Evolutionary conservation across 148 eudicot species (phyloP).

Genomic region (Cornus controversa): DNA sequence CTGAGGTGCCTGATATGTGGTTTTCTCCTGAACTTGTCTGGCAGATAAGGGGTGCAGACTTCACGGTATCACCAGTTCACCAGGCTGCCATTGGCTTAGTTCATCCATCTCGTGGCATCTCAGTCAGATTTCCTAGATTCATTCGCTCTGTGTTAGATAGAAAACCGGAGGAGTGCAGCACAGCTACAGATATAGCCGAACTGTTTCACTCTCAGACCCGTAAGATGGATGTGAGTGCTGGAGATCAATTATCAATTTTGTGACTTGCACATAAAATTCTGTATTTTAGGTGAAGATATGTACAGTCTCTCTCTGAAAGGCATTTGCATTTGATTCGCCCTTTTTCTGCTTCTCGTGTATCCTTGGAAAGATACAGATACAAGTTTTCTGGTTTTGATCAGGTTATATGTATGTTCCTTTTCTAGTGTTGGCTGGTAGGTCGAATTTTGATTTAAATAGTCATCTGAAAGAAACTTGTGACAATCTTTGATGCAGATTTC

Average conservation of each 20-base stretch:
- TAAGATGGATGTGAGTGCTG: conserved; percentile 68
- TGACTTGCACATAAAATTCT: neutral
- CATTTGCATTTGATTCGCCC: neutral
- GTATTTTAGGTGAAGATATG: neutral
- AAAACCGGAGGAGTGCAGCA: conserved; percentile 84
- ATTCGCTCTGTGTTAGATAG: conserved; percentile 56
- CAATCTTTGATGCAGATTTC: too few species aligned
- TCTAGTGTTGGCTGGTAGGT: too few species aligned
- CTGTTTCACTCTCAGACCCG: conserved; percentile 87
- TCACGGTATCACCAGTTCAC: conserved; percentile 91
- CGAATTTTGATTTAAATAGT: too few species aligned
- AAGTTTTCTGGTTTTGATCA: too few species aligned
- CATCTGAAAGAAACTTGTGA: too few species aligned
- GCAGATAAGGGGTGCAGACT: conserved; percentile 93
- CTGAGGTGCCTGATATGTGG: conserved; percentile 85
- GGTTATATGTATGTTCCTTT: too few species aligned
- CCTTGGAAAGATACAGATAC: neutral
- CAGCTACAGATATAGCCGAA: conserved; percentile 68
- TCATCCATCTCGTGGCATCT: conserved; percentile 85
- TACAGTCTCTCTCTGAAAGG: neutral
- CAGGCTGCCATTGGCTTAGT: conserved; percentile 86
- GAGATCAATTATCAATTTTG: neutral
- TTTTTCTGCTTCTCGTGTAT: neutral
- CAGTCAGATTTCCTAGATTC: conserved; percentile 88
- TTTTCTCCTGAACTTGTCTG: conserved; percentile 83